Evolutionary conservation across 1,284 basidiomycete species (phyloP), one percentile per base, ranked within the genome.

Genomic region (Puccinia polysora): DNA sequence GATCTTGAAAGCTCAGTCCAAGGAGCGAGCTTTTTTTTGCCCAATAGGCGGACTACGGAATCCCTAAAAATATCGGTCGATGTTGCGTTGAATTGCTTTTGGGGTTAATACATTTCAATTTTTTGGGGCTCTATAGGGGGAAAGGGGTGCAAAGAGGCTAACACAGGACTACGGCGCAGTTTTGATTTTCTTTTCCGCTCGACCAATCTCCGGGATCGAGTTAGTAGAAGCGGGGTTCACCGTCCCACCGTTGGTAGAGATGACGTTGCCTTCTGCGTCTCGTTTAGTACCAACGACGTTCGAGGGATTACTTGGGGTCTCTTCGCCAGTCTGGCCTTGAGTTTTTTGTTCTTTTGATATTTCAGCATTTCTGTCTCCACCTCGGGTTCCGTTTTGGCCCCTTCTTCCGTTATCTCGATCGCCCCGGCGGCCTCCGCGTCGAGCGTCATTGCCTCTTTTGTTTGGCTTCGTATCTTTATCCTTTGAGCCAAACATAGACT

Each of bases 201-300:
- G 60, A 25, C 70, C 70, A 20, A 73, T 73, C n/a, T 73, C 70
- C 15, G 70, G 70, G 7, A 73, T 62, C 14, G 70, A 58, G 30
- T 28, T 62, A 43, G 62, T 30, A 25, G 40, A 32, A 43, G 59
- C 58, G n/a, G 59, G n/a, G 30, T 34, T 34, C 32, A 3, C n/a
- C n/a, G 69, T 12, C 1, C 59, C 70, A n/a, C 70, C 70, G 25
- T 38, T 55, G 23, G 49, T 45, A 14, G 49, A 40, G 30, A 73
- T 52, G n/a, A 73, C n/a, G 28, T 73, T 73, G 23, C 70, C 70
- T 50, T 73, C 70, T 8, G 52, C 70, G 47, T 73, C 70, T 12
- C 70, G 60, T 36, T 73, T 73, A n/a, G 25, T 73, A 45, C 47
- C 53, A 4, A 38, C 0, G 18, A 32, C 23, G 15, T 12, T 20